A percentile compares a stretch with the other conserved stretches of the same genome.
Conservation (phyloP, 768 basidiomycete genomes). For the Mycena filopes region DNA sequence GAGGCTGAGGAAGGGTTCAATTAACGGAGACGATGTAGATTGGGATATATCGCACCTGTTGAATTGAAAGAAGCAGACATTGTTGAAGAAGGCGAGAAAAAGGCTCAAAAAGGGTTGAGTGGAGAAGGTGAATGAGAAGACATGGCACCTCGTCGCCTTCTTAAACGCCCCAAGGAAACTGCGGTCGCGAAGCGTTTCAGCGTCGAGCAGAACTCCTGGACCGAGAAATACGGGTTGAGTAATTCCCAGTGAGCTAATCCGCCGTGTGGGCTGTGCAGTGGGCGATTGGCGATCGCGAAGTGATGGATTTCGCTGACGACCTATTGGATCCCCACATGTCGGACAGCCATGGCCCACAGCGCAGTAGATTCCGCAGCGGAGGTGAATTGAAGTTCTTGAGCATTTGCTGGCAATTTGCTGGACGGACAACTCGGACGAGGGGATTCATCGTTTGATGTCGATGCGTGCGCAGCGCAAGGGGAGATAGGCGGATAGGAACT, state of each 20-base stretch:
- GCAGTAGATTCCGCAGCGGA: too few species aligned
- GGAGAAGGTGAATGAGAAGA: not conserved
- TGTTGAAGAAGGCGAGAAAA: too few species aligned
- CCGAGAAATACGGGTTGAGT: constrained; percentile 13
- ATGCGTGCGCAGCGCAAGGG: too few species aligned
- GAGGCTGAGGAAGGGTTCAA: not conserved
- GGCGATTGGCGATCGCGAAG: too few species aligned
- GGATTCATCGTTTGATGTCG: too few species aligned
- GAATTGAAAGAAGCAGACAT: constrained; percentile 4
- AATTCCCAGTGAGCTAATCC: not conserved
- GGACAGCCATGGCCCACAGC: too few species aligned
- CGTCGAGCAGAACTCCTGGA: not conserved
- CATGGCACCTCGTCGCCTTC: not conserved
- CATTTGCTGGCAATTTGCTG: too few species aligned
- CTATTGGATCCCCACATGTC: too few species aligned
- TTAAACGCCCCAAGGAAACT: not conserved
- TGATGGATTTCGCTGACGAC: too few species aligned
- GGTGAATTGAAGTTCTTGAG: too few species aligned
- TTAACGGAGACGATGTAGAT: not conserved
- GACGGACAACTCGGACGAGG: too few species aligned
- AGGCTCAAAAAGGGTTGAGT: not conserved
- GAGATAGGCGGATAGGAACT: too few species aligned
- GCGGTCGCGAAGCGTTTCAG: not conserved
- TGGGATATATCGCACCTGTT: not conserved
- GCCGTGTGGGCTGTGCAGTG: constrained; percentile 12